These are phyloP conservation scores for Capsicum pubescens DNA, from an alignment of 257 asterid genomes.

Conservation along the genomic window DNA sequence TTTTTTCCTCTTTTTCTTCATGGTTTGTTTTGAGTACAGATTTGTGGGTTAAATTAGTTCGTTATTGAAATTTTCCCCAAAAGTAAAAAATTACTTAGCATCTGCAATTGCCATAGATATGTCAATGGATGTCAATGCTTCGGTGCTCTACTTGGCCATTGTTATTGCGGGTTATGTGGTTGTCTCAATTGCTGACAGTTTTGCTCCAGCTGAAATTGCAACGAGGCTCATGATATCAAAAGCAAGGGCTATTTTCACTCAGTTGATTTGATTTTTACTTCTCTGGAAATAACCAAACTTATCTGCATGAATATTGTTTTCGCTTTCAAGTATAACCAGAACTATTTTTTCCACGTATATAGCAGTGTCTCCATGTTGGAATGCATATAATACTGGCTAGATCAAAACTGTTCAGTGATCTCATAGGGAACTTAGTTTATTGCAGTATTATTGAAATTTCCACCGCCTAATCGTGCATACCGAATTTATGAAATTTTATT, in stretches of 20 bases:
- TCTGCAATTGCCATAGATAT: slow-evolving; percentile 93
- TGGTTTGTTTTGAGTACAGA: too few relatives aligned
- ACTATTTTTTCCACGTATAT: background rate
- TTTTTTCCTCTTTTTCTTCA: too few relatives aligned
- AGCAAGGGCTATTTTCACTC: slow-evolving; percentile 91
- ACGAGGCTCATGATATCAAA: slow-evolving; percentile 81
- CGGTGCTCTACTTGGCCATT: slow-evolving; percentile 90
- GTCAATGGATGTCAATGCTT: slow-evolving; percentile 95
- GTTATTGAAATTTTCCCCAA: too few relatives aligned
- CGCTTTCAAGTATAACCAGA: background rate
- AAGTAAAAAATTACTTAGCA: too few relatives aligned
- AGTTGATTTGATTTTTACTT: slow-evolving; percentile 47
- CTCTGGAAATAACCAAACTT: too few relatives aligned
- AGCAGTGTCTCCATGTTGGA: background rate
- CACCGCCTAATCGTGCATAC: too few relatives aligned
- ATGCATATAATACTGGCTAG: background rate
- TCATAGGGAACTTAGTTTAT: background rate
- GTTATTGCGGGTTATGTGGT: slow-evolving; percentile 91
- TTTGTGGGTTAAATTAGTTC: too few relatives aligned
- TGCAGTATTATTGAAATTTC: too few relatives aligned
- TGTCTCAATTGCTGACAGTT: slow-evolving; percentile 98
- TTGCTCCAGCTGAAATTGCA: slow-evolving; percentile 85
- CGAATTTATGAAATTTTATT: too few relatives aligned
- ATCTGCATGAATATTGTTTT: background rate
- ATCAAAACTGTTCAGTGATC: background rate